These are phyloP conservation scores for Cryptococcus jaspeensis DNA, from an alignment of 1,284 basidiomycete genomes.

Conservation along the genomic window DNA sequence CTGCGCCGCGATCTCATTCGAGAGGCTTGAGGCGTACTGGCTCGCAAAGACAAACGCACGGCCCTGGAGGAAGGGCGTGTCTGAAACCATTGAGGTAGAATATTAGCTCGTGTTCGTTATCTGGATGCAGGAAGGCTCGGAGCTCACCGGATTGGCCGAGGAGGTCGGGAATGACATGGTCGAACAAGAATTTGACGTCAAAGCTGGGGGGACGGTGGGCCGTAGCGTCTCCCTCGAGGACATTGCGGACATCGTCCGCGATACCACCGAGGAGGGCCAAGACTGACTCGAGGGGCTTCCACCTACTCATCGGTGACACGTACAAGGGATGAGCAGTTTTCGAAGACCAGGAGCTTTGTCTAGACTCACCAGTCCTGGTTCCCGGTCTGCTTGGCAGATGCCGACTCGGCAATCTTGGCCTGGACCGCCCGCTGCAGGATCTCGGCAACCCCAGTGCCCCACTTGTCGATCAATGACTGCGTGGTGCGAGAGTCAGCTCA, in stretches of 20 bases:
- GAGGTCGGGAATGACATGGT: constrained; percentile 74
- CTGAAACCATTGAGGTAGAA: constrained; percentile 52
- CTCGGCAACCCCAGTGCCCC: constrained; percentile 58
- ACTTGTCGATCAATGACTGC: constrained; percentile 62
- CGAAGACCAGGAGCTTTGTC: constrained; percentile 17
- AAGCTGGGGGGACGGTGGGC: constrained; percentile 63
- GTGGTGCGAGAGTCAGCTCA: neutral
- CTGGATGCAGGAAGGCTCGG: too few species aligned
- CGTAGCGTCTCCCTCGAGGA: constrained; percentile 69
- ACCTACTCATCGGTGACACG: constrained; percentile 57
- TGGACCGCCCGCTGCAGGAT: constrained; percentile 64
- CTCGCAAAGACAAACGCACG: constrained; percentile 92
- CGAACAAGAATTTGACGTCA: constrained; percentile 72
- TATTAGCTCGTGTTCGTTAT: neutral
- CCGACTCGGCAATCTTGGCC: constrained; percentile 45
- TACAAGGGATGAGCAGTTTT: constrained; percentile 7
- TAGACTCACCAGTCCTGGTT: constrained; percentile 48
- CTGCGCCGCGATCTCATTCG: constrained; percentile 68
- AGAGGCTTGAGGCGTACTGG: constrained; percentile 75
- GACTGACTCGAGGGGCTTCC: constrained; percentile 82
- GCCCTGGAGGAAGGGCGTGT: constrained; percentile 86
- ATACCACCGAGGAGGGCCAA: constrained; percentile 83
- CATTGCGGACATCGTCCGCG: constrained; percentile 71
- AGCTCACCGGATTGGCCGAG: constrained; percentile 52
- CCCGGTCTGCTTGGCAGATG: constrained; percentile 31